These are phyloP conservation scores for Clitoria ternatea DNA, from an alignment of 306 rosid species.

Conservation along the genomic window DNA sequence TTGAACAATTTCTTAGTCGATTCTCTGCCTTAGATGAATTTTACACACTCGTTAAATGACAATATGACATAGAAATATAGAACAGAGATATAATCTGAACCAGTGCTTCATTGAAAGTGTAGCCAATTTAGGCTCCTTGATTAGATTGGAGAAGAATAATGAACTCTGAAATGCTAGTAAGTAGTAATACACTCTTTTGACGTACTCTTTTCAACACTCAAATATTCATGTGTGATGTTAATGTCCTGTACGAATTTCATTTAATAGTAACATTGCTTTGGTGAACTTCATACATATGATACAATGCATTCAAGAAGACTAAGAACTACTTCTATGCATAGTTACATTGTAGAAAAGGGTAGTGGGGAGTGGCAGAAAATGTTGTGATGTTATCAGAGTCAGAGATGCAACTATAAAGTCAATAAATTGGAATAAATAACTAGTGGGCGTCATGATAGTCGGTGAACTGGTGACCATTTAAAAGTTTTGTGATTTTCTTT, in stretches of 20 bases:
- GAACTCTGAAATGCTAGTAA: not conserved
- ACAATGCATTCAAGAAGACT: constrained; percentile 20
- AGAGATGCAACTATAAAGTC: too few relatives aligned
- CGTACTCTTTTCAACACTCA: not conserved
- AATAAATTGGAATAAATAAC: too few relatives aligned
- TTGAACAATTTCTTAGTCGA: not conserved
- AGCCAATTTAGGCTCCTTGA: not conserved
- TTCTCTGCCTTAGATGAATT: too few relatives aligned
- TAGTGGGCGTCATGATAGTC: too few relatives aligned
- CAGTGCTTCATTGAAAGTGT: not conserved
- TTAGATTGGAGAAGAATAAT: not conserved
- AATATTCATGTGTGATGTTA: not conserved
- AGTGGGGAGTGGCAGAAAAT: too few relatives aligned
- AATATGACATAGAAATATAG: too few relatives aligned
- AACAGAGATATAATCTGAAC: constrained; percentile 1
- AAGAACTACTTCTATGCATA: constrained; percentile 9
- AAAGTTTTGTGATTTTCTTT: too few relatives aligned
- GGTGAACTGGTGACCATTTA: too few relatives aligned
- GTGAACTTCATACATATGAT: constrained; percentile 4
- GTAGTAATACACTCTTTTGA: not conserved
- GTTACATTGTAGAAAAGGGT: too few relatives aligned
- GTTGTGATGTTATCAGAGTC: too few relatives aligned
- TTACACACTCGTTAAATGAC: not conserved
- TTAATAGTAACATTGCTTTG: not conserved
- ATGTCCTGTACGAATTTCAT: not conserved